These are phyloP conservation scores for Allium sativum DNA, from an alignment of 106 monocot species.

Conservation along the genomic window DNA sequence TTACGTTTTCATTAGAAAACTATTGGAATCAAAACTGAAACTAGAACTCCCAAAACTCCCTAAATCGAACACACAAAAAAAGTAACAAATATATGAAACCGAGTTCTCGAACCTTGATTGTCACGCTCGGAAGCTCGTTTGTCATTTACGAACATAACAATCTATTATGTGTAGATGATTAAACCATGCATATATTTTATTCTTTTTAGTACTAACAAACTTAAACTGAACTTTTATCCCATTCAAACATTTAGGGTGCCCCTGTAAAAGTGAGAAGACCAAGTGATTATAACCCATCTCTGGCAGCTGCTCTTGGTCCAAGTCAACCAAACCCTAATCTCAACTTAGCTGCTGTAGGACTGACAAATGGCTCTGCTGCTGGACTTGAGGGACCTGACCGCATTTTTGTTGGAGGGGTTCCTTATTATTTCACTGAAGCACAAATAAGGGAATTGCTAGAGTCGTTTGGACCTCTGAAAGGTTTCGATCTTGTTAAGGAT, in stretches of 20 bases:
- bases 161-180: no score
- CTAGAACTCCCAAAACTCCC: no score
- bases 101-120: no score
- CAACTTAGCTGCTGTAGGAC: constrained; percentile 59
- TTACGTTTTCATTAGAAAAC: no score
- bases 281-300: constrained; percentile 74
- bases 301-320: constrained; percentile 66
- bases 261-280: constrained; percentile 92
- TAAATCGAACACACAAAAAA: no score
- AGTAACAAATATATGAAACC: no score
- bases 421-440: constrained; percentile 71
- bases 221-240: not conserved
- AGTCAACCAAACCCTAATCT: constrained; percentile 62
- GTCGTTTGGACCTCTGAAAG: constrained; percentile 67
- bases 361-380: constrained; percentile 56
- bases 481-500: constrained; percentile 93
- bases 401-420: constrained; percentile 70
- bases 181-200: no score
- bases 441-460: constrained; percentile 68
- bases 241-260: constrained; percentile 40
- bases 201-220: no score
- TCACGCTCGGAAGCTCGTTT: no score
- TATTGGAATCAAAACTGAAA: no score
- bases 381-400: constrained; percentile 71
- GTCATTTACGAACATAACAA: no score